Conservation (phyloP, 257 asterid species). For the Lycium barbarum region DNA sequence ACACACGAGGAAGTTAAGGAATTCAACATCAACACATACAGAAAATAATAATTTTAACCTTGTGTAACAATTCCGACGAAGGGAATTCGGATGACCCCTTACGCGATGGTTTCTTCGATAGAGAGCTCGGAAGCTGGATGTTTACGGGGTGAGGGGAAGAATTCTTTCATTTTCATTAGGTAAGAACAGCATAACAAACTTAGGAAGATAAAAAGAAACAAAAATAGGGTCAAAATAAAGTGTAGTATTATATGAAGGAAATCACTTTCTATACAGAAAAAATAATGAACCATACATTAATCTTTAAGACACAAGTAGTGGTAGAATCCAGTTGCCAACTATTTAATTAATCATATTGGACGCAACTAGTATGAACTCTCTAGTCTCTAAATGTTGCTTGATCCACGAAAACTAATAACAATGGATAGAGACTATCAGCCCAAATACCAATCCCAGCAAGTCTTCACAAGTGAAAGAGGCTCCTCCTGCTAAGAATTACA, state of each 20-base stretch:
- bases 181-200: not conserved
- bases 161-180: not conserved
- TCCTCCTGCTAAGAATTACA: slow-evolving; percentile 22
- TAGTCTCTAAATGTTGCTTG: slow-evolving; percentile 9
- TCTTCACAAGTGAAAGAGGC: slow-evolving; percentile 4
- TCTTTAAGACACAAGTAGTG: slow-evolving; percentile 22
- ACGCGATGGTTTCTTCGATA: not conserved
- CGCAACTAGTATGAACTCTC: not conserved
- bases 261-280: slow-evolving; percentile 20
- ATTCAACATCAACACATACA: not conserved
- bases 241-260: slow-evolving; percentile 8
- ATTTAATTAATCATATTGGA: slow-evolving; percentile 8
- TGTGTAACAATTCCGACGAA: not conserved
- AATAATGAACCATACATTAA: slow-evolving; percentile 19
- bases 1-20: not conserved
- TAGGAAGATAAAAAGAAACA: not conserved
- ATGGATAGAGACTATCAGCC: slow-evolving; percentile 19
- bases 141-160: not conserved
- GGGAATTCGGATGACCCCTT: not conserved
- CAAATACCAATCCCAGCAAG: not conserved
- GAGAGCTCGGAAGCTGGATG: not conserved
- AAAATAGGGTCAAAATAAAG: not conserved
- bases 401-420: slow-evolving; percentile 19
- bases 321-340: slow-evolving; percentile 26
- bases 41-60: not conserved